Base-by-base conservation (phyloP, 495 filamentous ascomycete genomes). In the Lophiotrema nucula region DNA sequence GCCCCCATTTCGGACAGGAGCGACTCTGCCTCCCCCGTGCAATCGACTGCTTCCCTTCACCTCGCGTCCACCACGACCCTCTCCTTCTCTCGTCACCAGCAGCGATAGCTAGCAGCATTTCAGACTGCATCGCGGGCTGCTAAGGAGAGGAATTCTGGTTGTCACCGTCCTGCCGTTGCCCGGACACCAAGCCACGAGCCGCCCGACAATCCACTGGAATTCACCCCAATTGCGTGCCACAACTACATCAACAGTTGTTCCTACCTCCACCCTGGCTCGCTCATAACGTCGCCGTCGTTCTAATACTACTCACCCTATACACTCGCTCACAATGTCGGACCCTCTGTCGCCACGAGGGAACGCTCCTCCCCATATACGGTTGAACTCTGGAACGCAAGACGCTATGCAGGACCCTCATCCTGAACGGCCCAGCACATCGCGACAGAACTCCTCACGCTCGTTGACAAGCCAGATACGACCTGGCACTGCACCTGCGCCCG, bases 381-480 rank as follows among this genome's bases (percentile, higher is more conserved):
- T 87, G 26, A 86, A 86, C 56, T 83, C 81, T 13, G 81, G 76
- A 13, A 74, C 71, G 37, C 75, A 81, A 50, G 74, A 84, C 59
- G 73, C 81, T 5, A 73, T 80, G 46, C 47, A 64, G 10, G 73
- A 76, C 43, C 64, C 50, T 35, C 71, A 51, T 56, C 69, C 46
- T 55, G 62, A 47, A 65, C 62, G 60, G 53, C 71, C 64, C 65
- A 21, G 70, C 66, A 62, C 76, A 61, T 48, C 71, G 35, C 60
- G 66, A 39, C 74, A 70, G 55, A 26, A 39, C 57, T 71, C 62
- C 39, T 51, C 74, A 25, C 69, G 77, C 42, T 78, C 76, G 13
- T 44, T 78, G 37, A 70, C 73, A 22, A 60, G 71, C 23, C 67
- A 57, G 44, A 24, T 47, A 18, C 63, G 71, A 45, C 69, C 69